Conservation (phyloP, 2,329 filamentous ascomycete genomes). For the Trichoderma koningii region DNA sequence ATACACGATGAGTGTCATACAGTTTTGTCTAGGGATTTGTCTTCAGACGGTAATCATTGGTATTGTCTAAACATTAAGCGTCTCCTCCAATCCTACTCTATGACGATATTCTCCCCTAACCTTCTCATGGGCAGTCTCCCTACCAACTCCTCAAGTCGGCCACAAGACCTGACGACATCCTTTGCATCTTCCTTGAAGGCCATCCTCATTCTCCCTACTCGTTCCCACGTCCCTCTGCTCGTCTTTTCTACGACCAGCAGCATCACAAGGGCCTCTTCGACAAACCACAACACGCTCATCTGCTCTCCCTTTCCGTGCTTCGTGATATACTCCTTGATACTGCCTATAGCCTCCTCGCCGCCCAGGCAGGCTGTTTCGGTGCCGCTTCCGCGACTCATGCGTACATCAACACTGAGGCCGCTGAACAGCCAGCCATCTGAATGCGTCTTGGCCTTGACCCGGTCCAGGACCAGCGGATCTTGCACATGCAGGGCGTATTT, state of each 20-base stretch:
- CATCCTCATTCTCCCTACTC: conserved; percentile 42
- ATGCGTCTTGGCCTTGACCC: conserved; percentile 40
- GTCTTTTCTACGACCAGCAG: conserved; percentile 39
- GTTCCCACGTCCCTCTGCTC: conserved; percentile 35
- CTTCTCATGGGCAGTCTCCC: conserved; percentile 39
- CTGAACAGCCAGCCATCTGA: conserved; percentile 41
- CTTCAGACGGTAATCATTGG: not conserved
- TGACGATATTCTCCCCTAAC: conserved; percentile 39
- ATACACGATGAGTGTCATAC: not conserved
- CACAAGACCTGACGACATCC: conserved; percentile 38
- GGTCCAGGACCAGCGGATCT: conserved; percentile 40
- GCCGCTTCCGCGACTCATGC: conserved; percentile 36
- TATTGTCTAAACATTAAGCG: conserved; percentile 5
- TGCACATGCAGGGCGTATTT: conserved; percentile 39
- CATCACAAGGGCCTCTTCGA: conserved; percentile 41
- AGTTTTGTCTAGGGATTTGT: not conserved
- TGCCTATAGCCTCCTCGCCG: conserved; percentile 25
- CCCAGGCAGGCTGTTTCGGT: conserved; percentile 9
- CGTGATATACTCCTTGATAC: conserved; percentile 41
- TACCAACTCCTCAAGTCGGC: conserved; percentile 38
- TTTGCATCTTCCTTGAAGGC: conserved; percentile 39
- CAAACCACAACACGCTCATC: conserved; percentile 43
- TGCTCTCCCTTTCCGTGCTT: conserved; percentile 41
- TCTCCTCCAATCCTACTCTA: conserved; percentile 33
- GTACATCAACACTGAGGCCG: conserved; percentile 40